Evolutionary conservation across 148 eudicot species (phyloP).

Genomic region (Hydrangea macrophylla): DNA sequence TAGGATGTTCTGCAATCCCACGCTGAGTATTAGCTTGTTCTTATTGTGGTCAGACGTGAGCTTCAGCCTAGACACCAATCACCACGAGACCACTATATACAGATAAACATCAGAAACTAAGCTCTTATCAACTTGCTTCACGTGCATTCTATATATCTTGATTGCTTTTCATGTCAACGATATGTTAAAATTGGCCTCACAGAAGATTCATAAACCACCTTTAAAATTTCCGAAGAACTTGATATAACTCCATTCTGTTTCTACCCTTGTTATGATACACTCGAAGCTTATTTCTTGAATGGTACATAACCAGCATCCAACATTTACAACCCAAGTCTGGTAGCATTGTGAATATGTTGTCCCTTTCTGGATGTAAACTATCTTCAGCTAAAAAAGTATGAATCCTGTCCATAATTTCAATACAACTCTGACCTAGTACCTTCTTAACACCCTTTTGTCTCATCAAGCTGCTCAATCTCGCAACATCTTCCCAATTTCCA

Average conservation of each 20-base stretch:
- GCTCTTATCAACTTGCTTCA: no score
- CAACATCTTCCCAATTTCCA: conserved; percentile 35
- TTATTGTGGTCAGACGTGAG: no score
- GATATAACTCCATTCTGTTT: background rate
- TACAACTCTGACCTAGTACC: conserved; percentile 42
- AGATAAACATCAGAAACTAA: no score
- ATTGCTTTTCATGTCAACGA: no score
- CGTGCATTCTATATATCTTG: no score
- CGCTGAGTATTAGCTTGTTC: no score
- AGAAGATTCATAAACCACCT: background rate
- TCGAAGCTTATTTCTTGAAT: conserved; percentile 13
- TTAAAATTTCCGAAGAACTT: background rate
- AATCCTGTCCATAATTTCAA: conserved; percentile 32
- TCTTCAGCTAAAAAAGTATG: conserved; percentile 38
- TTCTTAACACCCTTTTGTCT: conserved; percentile 37
- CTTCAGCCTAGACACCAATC: no score
- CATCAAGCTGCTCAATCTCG: conserved; percentile 34
- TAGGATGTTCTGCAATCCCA: no score
- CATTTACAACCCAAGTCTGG: conserved; percentile 30
- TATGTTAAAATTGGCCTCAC: background rate
- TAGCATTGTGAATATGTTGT: conserved; percentile 21
- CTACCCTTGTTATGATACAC: background rate
- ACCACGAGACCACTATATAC: no score
- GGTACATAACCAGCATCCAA: conserved; percentile 23
- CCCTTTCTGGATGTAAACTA: conserved; percentile 28